Evolutionary conservation across 1,284 basidiomycete genomes (phyloP).

Genomic region (Cystobasidium pallidum): DNA sequence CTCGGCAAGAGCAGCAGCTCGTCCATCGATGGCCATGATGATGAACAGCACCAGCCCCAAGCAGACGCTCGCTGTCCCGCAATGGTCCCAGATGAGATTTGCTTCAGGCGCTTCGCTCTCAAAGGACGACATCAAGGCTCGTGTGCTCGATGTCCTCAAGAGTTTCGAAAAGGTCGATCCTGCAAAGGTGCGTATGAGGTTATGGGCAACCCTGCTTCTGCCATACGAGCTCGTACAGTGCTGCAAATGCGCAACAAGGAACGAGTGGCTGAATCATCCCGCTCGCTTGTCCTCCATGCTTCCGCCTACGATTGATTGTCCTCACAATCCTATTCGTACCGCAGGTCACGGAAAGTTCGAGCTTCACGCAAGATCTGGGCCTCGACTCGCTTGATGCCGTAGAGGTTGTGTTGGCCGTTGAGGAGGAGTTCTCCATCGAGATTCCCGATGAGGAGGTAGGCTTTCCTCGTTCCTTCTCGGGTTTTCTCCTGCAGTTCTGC

Average conservation of each 20-base stretch:
- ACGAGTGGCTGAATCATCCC: too few species aligned
- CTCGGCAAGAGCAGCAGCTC: slow-evolving; percentile 33
- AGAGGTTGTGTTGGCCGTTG: slow-evolving; percentile 99
- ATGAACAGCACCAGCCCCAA: background rate
- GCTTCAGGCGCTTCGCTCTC: slow-evolving; percentile 30
- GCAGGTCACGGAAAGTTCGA: slow-evolving; percentile 73
- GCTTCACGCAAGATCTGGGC: slow-evolving; percentile 85
- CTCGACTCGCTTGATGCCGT: slow-evolving; percentile 97
- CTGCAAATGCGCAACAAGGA: too few species aligned
- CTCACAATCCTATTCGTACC: background rate
- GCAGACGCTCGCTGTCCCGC: background rate
- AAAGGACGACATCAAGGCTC: slow-evolving; percentile 59
- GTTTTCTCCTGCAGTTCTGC: background rate
- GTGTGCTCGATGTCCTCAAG: slow-evolving; percentile 86
- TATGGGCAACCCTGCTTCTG: background rate
- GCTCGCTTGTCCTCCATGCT: too few species aligned
- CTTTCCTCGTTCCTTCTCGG: background rate
- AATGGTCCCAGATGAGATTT: slow-evolving; percentile 33
- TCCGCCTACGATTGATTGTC: too few species aligned
- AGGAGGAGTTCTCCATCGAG: slow-evolving; percentile 75
- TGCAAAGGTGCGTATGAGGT: slow-evolving; percentile 68
- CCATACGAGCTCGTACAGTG: too few species aligned
- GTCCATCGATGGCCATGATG: slow-evolving; percentile 11
- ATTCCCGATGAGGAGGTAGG: slow-evolving; percentile 90
- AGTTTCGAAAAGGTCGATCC: slow-evolving; percentile 93